Evolutionary conservation across 257 asterid genomes (phyloP), one percentile per base, ranked within the genome.

Genomic region (Scutellaria barbata): DNA sequence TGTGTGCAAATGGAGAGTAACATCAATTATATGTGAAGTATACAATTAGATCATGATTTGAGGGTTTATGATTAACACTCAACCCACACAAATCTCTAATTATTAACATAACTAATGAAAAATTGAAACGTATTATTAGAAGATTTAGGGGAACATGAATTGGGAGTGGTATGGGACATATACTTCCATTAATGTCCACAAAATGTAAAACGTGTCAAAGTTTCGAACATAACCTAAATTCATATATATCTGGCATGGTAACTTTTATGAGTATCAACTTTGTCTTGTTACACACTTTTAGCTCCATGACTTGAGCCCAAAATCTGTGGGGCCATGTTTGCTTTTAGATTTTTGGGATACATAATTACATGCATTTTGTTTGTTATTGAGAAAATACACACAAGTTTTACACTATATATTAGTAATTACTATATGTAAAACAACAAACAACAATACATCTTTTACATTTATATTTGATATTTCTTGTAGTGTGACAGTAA

Each of bases 131-230:
- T 17, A 59, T 10, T 6, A 10, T 4, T 25, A 18, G 43, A 52
- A 16, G 63, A 56, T 10, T 10, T 10, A 7, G 30, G 10, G 35
- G 18, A 18, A 33, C 22, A 58, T 13, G 25, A 22, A 22, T 13
- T 33, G 11, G 20, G 20, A 57, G 12, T 30, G 63, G 45, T 61
- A 20, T 10, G 10, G 22, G 14, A 61, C 8, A 7, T 39, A n/a
- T 40, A 62, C 10, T 51, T 0, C 11, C 17, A 33, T 10, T 9
- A 14, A 48, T 10, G 60, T n/a, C 48, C 17, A 17, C 14, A 48
- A 69, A 48, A n/a, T 22, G 48, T 11, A 35, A 18, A 71, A 71
- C 68, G 62, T 69, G 66, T 56, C 74, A 3, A 69, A 43, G 20
- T 56, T 42, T 14, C 18, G 42, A 47, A 69, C 40, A 16, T 1